Evolutionary conservation across 176 grass and related monocot species (phyloP), one percentile per base, ranked within the genome.

Genomic region (Rhynchospora pubera): DNA sequence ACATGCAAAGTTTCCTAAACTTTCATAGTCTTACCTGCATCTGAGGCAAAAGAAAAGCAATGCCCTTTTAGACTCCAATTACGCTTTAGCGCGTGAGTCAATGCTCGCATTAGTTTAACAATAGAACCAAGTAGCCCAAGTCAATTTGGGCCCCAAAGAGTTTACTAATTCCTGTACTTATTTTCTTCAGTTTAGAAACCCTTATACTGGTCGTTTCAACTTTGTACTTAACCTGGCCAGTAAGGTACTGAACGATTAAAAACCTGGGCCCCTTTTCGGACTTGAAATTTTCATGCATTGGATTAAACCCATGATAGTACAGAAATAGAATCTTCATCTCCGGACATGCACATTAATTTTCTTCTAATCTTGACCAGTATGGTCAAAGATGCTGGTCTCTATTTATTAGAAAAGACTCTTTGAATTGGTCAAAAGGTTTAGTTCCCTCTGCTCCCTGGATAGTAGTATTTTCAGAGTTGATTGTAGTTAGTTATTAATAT

Each of bases 281-380:
- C 18, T 23, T 55, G 48, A 47, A 45, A 10, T 18, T 11, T 48
- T 42, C 43, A 71, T 71, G 21, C 12, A 72, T 50, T 21, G 47
- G 10, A 73, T 73, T 43, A 73, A 19, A 3, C 50, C 4, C 11
- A 1, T 76, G 71, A 76, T 30, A 75, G 23, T 53, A 75, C 46
- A 75, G 70, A 51, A 26, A 75, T 75, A 76, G 13, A 30, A 76
- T 76, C 72, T 76, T 66, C 2, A 51, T 76, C 48, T 76, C 72
- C 48, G 6, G 2, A 76, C 13, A 4, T 0, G 21, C 6, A 30
- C 72, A 76, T 76, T 55, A 76, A 76, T 76, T 0, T 30, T 76
- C 24, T 55, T 30, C 24, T 70, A 15, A 47, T 76, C 24, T 50
- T 52, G 67, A 16, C 48, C 10, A 76, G 12, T 76, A 76, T 22